Conservation (phyloP, 2,329 filamentous ascomycete genomes). For the Cephalotrichum gorgonifer region DNA sequence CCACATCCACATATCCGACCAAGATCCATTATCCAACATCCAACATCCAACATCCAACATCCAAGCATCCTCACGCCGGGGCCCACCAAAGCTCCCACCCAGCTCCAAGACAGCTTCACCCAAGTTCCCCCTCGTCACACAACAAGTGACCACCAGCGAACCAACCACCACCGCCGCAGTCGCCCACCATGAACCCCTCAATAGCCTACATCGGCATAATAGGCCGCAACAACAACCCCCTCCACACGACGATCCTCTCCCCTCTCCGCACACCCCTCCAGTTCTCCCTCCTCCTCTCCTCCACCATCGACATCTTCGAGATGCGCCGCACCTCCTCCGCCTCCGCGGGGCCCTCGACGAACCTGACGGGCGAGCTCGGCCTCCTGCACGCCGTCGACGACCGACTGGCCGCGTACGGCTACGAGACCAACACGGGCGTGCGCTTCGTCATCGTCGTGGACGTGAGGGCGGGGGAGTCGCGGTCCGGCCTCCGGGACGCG, state of each 20-base stretch:
- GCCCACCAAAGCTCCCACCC: background rate
- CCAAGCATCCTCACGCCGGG: background rate
- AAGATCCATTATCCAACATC: too few relatives aligned
- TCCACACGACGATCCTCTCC: conserved; percentile 54
- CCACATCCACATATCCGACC: background rate
- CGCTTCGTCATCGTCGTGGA: conserved; percentile 87
- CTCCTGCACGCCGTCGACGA: conserved; percentile 91
- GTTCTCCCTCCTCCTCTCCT: conserved; percentile 84
- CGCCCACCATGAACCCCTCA: conserved; percentile 49
- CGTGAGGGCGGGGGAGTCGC: conserved; percentile 61
- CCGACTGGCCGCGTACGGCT: conserved; percentile 85
- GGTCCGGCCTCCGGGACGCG: conserved; percentile 62
- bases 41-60: background rate
- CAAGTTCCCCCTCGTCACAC: background rate
- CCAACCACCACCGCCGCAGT: background rate
- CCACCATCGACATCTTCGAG: conserved; percentile 89
- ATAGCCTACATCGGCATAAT: conserved; percentile 93
- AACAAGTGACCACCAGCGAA: too few relatives aligned
- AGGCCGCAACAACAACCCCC: conserved; percentile 90
- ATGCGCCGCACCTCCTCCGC: conserved; percentile 64
- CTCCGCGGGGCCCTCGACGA: conserved; percentile 19
- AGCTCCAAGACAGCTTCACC: background rate
- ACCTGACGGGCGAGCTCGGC: conserved; percentile 73
- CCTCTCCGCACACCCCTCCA: conserved; percentile 67
- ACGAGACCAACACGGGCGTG: conserved; percentile 90